Evolutionary conservation across 345 rosid genomes (phyloP).

Genomic region (Hibiscus mutabilis): DNA sequence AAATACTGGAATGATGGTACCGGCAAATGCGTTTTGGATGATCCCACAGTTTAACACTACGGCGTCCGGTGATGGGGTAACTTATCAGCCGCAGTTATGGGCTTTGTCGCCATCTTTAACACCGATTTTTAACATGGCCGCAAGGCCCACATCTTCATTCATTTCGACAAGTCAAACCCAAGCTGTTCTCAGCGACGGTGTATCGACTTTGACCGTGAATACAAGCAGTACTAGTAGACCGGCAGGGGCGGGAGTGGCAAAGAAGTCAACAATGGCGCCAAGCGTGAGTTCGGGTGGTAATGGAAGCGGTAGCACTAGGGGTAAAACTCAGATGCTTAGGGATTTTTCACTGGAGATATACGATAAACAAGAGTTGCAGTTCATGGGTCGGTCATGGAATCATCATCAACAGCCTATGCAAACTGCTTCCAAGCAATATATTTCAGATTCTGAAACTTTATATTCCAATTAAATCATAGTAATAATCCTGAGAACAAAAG

Average conservation of each 20-base stretch:
- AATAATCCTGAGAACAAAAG: background rate
- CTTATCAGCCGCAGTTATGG: slow-evolving; percentile 32
- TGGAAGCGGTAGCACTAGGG: background rate
- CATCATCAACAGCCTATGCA: slow-evolving; percentile 16
- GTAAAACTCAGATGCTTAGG: slow-evolving; percentile 31
- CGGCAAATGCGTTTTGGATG: slow-evolving; percentile 23
- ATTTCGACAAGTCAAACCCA: slow-evolving; percentile 24
- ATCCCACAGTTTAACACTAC: slow-evolving; percentile 23
- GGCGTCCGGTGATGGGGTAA: background rate
- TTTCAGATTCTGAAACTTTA: background rate
- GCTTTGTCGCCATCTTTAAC: slow-evolving; percentile 29
- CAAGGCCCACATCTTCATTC: slow-evolving; percentile 35
- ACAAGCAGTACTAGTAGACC: background rate
- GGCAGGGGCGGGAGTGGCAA: slow-evolving; percentile 8
- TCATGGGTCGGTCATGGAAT: slow-evolving; percentile 32
- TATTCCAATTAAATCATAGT: too few relatives aligned
- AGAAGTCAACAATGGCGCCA: slow-evolving; percentile 42
- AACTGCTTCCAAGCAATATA: background rate
- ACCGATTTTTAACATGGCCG: slow-evolving; percentile 31
- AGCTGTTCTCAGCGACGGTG: slow-evolving; percentile 8
- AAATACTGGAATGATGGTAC: slow-evolving; percentile 17
- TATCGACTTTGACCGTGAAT: slow-evolving; percentile 13
- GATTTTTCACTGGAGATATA: slow-evolving; percentile 59
- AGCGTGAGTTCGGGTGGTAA: slow-evolving; percentile 24
- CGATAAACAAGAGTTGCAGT: slow-evolving; percentile 64